These are phyloP conservation scores for Lavandula angustifolia DNA, from an alignment of 257 asterid species.

Conservation along the genomic window DNA sequence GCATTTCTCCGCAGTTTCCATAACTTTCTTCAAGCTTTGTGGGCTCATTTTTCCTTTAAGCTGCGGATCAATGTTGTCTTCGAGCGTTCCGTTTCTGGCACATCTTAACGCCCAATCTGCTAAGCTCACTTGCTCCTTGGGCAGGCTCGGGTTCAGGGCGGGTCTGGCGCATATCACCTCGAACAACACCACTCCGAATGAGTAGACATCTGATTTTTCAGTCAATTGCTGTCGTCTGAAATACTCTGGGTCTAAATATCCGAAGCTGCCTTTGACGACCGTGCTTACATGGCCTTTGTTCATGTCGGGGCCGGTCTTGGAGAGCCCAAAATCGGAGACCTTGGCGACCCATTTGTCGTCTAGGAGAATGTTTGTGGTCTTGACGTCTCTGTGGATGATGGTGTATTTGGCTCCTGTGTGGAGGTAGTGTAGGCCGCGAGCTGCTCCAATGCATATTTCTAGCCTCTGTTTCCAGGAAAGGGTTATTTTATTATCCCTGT, in stretches of 20 bases:
- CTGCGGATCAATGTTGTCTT: constrained; percentile 69
- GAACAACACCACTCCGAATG: constrained; percentile 71
- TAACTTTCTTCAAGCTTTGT: constrained; percentile 60
- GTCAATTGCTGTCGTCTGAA: no score
- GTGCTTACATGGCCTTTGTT: constrained; percentile 84
- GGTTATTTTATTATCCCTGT: constrained; percentile 57
- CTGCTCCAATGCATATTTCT: constrained; percentile 80
- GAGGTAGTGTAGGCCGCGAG: constrained; percentile 29
- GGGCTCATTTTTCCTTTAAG: constrained; percentile 57
- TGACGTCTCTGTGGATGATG: no score
- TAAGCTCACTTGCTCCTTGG: constrained; percentile 79
- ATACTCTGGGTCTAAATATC: no score
- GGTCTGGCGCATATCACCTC: constrained; percentile 80
- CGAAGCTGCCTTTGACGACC: constrained; percentile 32
- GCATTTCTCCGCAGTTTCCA: constrained; percentile 73
- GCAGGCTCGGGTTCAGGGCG: constrained; percentile 65
- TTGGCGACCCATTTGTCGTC: constrained; percentile 72
- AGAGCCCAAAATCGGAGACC: constrained; percentile 87
- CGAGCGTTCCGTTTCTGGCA: constrained; percentile 53
- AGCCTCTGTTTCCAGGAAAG: constrained; percentile 76
- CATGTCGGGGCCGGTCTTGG: constrained; percentile 81
- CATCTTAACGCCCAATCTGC: constrained; percentile 75
- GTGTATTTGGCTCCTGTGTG: no score
- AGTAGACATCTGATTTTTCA: no score
- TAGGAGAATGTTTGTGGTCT: no score